phyloP scores from a whole-genome alignment of 257 asterid genomes.

The Datura wrightii region DNA sequence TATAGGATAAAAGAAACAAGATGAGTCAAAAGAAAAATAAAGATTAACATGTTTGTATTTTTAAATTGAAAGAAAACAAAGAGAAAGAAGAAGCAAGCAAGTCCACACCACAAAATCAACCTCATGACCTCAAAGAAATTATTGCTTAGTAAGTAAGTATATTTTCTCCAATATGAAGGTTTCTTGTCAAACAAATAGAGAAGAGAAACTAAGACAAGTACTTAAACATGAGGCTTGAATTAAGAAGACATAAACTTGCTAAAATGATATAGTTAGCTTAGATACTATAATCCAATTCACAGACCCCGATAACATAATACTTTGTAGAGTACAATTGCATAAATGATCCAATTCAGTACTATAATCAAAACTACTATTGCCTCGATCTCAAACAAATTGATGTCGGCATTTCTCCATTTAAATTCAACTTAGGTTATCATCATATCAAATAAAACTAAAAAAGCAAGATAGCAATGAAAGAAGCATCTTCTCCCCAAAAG shows the following conservation, averaged over 20 bases:
- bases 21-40: constrained; percentile 23
- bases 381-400: background rate
- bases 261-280: background rate
- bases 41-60: constrained; percentile 8
- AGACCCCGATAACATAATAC: background rate
- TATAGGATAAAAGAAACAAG: background rate
- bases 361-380: background rate
- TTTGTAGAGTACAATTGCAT: background rate
- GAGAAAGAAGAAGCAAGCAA: constrained; percentile 17
- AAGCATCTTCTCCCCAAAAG: no score
- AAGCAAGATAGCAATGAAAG: background rate
- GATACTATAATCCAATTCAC: background rate
- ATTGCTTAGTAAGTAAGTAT: background rate
- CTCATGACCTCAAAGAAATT: background rate
- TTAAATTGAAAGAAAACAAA: constrained; percentile 5
- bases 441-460: background rate
- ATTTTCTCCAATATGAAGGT: background rate
- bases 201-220: background rate
- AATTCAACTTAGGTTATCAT: background rate
- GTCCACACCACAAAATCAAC: background rate
- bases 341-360: background rate
- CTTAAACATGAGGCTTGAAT: background rate
- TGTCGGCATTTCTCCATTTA: background rate
- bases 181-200: constrained; percentile 1
- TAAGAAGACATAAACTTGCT: background rate